phyloP scores from a whole-genome alignment of 2,329 filamentous ascomycete species.

The Scedosporium dehoogii region DNA sequence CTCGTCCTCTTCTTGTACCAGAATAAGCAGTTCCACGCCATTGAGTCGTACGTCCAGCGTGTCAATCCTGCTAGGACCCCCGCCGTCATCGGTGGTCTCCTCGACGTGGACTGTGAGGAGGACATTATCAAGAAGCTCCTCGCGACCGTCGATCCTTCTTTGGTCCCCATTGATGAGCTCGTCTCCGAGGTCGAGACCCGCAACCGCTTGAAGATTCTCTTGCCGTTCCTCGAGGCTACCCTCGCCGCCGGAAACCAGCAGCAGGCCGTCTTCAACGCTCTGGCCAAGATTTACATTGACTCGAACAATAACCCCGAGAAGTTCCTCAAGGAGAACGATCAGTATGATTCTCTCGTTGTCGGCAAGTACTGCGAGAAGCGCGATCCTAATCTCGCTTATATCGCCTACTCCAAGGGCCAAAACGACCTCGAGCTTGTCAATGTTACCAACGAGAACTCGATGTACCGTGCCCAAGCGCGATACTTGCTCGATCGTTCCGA shows the following conservation, averaged over 20 bases:
- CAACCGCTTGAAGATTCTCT: constrained; percentile 87
- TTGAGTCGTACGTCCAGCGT: constrained; percentile 94
- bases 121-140: constrained; percentile 89
- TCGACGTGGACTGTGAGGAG: constrained; percentile 97
- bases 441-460: constrained; percentile 98
- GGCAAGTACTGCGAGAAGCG: constrained; percentile 99
- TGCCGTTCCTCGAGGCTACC: constrained; percentile 93
- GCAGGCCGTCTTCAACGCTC: constrained; percentile 90
- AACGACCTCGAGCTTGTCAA: constrained; percentile 96
- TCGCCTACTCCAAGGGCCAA: constrained; percentile 91
- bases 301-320: constrained; percentile 96
- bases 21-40: constrained; percentile 98
- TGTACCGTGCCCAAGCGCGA: constrained; percentile 96
- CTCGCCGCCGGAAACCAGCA: constrained; percentile 86
- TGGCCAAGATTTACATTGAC: constrained; percentile 99
- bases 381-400: constrained; percentile 89
- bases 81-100: constrained; percentile 81
- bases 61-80: constrained; percentile 90
- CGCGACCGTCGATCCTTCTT: constrained; percentile 69
- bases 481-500: constrained; percentile 90
- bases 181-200: constrained; percentile 91
- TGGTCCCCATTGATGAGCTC: constrained; percentile 88
- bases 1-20: constrained; percentile 95
- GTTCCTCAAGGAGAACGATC: constrained; percentile 94
- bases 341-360: constrained; percentile 84